Evolutionary conservation across 2,329 filamentous ascomycete genomes (phyloP), one percentile per base, ranked within the genome.

Genomic region (Colletotrichum orchidophilum): DNA sequence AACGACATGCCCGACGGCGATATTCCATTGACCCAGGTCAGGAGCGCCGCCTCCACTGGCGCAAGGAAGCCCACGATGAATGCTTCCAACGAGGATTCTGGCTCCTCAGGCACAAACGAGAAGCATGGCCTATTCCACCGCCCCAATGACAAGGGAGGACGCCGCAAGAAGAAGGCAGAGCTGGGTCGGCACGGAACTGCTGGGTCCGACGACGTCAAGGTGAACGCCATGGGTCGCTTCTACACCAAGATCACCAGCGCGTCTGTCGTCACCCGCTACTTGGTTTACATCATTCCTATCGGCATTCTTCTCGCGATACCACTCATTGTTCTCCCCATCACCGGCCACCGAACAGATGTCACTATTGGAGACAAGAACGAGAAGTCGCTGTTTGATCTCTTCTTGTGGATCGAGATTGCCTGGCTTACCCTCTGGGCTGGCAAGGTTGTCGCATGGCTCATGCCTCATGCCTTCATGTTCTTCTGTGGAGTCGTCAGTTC

Each of bases 371-470:
- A 75, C 29, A 29, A 76, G 55, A 12, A 75, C 13, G 86, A 86
- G 1, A 85, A 88, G 9, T 83, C 85, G 5, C 83, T 92, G 11
- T 88, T 91, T 76, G 80, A 86, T 59, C 84, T 94, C 58, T 93
- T 93, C 75, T 82, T 92, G 58, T 93, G 91, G 92, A 86, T 93
- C 74, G 88, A 93, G 77, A 84, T 92, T 62, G 85, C 91, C 42
- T 94, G 92, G 92, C 80, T 91, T 49, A 85, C 87, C 9, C 84
- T 93, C 12, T 94, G 92, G 92, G 83, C 85, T 21, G 90, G 88
- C 74, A 94, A 93, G 81, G 80, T 92, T 53, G 84, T 90, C 12
- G 88, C 91, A 15, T 89, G 89, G 78, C 77, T 87, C 18, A 77
- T 92, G 3, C 91, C 92, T 0, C 80, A 83, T 49, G 74, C 89